Evolutionary conservation across 2,329 filamentous ascomycete genomes (phyloP).

Genomic region (Cladophialophora carrionii): DNA sequence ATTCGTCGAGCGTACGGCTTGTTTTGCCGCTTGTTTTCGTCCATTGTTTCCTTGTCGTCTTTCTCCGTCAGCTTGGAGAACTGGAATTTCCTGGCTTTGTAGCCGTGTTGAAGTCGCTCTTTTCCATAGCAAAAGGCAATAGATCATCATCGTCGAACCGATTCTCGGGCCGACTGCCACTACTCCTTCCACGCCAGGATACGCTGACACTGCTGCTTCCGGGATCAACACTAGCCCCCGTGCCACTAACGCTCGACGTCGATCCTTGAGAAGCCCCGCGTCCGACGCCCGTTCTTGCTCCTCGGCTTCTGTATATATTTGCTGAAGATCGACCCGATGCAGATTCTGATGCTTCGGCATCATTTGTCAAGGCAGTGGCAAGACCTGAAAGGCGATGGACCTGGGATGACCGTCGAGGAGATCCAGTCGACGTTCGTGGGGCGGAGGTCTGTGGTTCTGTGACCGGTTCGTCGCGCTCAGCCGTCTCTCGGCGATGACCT

Average conservation of each 20-base stretch:
- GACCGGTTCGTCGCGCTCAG: conserved; percentile 17
- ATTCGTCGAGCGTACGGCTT: not conserved
- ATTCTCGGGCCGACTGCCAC: conserved; percentile 34
- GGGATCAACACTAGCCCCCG: conserved; percentile 31
- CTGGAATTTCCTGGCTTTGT: conserved; percentile 8
- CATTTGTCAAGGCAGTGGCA: conserved; percentile 23
- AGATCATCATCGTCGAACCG: conserved; percentile 38
- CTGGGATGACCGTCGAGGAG: conserved; percentile 19
- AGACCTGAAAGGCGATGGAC: conserved; percentile 29
- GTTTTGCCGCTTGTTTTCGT: not conserved
- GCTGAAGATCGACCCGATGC: conserved; percentile 34
- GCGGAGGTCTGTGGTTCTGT: not conserved
- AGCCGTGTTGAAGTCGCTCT: conserved; percentile 34
- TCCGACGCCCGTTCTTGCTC: conserved; percentile 18
- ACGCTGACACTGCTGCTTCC: conserved; percentile 34
- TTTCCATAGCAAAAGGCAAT: conserved; percentile 38
- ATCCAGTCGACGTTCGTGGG: conserved; percentile 11
- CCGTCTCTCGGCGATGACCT: conserved; percentile 23
- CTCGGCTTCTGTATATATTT: conserved; percentile 26
- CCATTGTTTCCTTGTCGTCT: not conserved
- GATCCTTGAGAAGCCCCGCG: conserved; percentile 35
- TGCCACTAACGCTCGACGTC: conserved; percentile 34
- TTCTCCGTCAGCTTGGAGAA: not conserved
- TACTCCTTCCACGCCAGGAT: conserved; percentile 34
- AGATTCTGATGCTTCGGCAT: conserved; percentile 34